These are phyloP conservation scores for Saturnispora gosingensis DNA, from an alignment of 805 yeast species.

Conservation along the genomic window DNA sequence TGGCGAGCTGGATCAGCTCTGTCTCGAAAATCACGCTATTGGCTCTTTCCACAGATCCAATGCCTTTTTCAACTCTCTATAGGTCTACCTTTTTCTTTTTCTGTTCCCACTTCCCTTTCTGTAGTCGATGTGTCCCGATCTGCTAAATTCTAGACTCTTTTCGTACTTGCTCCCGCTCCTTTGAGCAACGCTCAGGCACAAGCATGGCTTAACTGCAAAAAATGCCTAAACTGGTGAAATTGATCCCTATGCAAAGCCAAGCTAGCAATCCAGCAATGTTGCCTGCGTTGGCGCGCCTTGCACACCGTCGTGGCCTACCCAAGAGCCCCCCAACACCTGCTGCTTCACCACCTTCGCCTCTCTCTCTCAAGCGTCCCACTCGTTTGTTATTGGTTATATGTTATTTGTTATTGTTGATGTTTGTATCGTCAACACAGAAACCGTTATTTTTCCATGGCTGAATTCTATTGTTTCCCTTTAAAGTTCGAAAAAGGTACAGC, in stretches of 20 bases:
- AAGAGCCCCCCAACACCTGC: no score
- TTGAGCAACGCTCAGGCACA: neutral
- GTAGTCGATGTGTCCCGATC: neutral
- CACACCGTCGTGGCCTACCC: no score
- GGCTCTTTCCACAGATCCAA: constrained; percentile 35
- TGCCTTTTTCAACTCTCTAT: constrained; percentile 18
- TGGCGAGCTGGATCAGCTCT: constrained; percentile 33
- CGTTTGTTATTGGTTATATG: neutral
- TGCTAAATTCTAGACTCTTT: neutral
- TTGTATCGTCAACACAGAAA: neutral
- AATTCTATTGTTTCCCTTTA: neutral
- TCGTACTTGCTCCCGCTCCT: neutral
- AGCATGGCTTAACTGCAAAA: neutral
- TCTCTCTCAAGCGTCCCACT: neutral
- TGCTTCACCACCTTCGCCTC: no score
- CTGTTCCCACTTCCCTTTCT: neutral
- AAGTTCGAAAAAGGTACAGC: neutral
- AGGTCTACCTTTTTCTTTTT: neutral
- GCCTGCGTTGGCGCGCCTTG: no score
- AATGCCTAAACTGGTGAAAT: neutral
- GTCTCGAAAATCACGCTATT: constrained; percentile 45
- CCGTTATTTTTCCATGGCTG: neutral
- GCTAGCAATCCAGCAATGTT: no score
- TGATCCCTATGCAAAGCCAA: neutral
- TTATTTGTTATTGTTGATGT: neutral